phyloP scores from a whole-genome alignment of 306 rosid genomes.

The Castanea sativa region DNA sequence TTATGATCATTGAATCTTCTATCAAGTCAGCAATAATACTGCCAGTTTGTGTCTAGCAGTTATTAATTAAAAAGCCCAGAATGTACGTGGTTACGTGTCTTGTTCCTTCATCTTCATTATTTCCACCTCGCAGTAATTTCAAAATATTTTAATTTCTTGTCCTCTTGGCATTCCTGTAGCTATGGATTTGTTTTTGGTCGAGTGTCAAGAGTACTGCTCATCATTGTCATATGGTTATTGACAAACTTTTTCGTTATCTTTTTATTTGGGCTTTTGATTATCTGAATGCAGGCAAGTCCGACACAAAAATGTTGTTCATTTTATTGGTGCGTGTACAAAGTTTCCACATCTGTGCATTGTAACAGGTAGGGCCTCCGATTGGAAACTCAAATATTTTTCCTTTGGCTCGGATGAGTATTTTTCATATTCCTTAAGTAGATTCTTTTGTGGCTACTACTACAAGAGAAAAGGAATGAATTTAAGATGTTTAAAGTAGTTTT shows the following conservation, averaged over 20 bases:
- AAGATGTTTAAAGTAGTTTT: not conserved
- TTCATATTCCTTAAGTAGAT: not conserved
- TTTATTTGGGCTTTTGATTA: slow-evolving; percentile 16
- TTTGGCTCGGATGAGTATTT: slow-evolving; percentile 7
- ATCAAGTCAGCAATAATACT: not conserved
- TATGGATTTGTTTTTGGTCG: not conserved
- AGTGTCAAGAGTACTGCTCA: not conserved
- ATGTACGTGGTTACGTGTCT: not conserved
- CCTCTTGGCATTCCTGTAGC: not conserved
- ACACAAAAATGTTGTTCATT: slow-evolving; percentile 89
- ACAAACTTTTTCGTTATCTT: slow-evolving; percentile 4
- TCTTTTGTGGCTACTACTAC: slow-evolving; percentile 1
- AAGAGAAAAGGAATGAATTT: not conserved
- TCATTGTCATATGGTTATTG: slow-evolving; percentile 7
- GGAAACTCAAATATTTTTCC: slow-evolving; percentile 4
- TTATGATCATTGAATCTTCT: not conserved
- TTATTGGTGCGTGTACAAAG: slow-evolving; percentile 90
- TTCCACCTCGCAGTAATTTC: not conserved
- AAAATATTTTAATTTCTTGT: not conserved
- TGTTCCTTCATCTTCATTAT: slow-evolving; percentile 4
- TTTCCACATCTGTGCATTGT: slow-evolving; percentile 87
- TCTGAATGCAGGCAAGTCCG: slow-evolving; percentile 78
- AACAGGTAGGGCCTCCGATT: slow-evolving; percentile 58
- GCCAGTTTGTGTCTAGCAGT: not conserved
- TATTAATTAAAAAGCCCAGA: not conserved